Base-by-base conservation (phyloP, 1,284 basidiomycete genomes). In the Heliocybe sulcata region DNA sequence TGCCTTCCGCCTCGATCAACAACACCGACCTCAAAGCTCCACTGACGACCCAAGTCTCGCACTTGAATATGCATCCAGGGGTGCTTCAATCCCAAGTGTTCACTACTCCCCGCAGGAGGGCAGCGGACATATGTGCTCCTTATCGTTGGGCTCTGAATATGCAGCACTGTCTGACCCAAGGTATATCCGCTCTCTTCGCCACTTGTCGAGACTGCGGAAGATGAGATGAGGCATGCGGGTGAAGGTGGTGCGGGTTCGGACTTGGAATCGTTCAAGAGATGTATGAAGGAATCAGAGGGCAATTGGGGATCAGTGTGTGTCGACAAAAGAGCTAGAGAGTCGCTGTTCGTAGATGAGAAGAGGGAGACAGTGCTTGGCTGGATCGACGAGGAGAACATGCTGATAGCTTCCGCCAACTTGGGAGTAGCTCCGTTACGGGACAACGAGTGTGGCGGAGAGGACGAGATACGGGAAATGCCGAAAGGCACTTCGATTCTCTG, bases 141-240 rank as follows among this genome's bases (percentile, higher is more conserved):
- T 29, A 90, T 65, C 1, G 81, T 82, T 8, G 90, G 89, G 2
- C 88, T 90, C 63, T 93, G 91, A 47, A 94, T 79, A 61, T 94
- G 91, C n/a, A 94, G 73, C 0, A 92, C 90, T 0, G 80, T 81
- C 62, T 89, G 85, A 64, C 77, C 64, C n/a, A 84, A 65, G 57
- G 71, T 55, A 62, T 80, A 73, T 20, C 38, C 38, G 25, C 78
- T 77, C 55, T 65, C 63, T 19, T 51, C 53, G 22, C 51, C 27
- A 10, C 20, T 35, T 12, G 22, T 22, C 14, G 27, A 58, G 50
- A 69, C 42, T 20, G 65, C 63, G 11, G 74, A 70, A 12, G 73
- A 66, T 12, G 64, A 58, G 51, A 86, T 74, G 45, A 83, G 68
- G 2, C 64, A 63, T 47, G 70, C 71, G 2, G 82, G 80, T 16